Evolutionary conservation across 2,329 filamentous ascomycete species (phyloP).

Genomic region (Orbilia ellipsospora): DNA sequence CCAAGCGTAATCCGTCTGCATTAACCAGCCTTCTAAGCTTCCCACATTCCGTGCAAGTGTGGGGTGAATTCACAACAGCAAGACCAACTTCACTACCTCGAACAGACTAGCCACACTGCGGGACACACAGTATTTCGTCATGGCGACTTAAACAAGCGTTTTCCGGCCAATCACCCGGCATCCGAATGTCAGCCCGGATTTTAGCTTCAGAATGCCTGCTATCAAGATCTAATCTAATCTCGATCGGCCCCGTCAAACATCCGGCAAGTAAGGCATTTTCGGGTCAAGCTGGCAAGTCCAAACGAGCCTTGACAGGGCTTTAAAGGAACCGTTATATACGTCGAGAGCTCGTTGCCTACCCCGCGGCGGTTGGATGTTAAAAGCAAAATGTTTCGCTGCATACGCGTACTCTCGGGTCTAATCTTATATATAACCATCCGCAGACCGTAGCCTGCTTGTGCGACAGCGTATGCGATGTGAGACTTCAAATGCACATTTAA

Average conservation of each 20-base stretch:
- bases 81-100: too few relatives aligned
- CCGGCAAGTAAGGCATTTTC: neutral
- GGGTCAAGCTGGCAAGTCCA: too few relatives aligned
- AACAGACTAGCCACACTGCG: too few relatives aligned
- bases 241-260: neutral
- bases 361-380: neutral
- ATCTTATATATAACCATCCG: slow-evolving; percentile 7
- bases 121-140: slow-evolving; percentile 1
- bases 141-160: neutral
- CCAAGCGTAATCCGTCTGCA: neutral
- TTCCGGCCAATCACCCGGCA: slow-evolving; percentile 31
- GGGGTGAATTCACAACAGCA: too few relatives aligned
- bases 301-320: too few relatives aligned
- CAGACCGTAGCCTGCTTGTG: too few relatives aligned
- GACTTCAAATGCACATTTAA: neutral
- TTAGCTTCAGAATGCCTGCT: neutral
- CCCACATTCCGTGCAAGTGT: neutral
- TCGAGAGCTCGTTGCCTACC: too few relatives aligned
- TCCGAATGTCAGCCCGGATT: slow-evolving; percentile 28
- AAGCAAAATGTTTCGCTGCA: slow-evolving; percentile 3
- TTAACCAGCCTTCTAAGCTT: neutral
- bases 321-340: neutral
- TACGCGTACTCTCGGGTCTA: slow-evolving; percentile 35
- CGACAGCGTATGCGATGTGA: neutral
- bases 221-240: slow-evolving; percentile 10